phyloP scores from a whole-genome alignment of 2,329 filamentous ascomycete species.

The Neurospora crassa region DNA sequence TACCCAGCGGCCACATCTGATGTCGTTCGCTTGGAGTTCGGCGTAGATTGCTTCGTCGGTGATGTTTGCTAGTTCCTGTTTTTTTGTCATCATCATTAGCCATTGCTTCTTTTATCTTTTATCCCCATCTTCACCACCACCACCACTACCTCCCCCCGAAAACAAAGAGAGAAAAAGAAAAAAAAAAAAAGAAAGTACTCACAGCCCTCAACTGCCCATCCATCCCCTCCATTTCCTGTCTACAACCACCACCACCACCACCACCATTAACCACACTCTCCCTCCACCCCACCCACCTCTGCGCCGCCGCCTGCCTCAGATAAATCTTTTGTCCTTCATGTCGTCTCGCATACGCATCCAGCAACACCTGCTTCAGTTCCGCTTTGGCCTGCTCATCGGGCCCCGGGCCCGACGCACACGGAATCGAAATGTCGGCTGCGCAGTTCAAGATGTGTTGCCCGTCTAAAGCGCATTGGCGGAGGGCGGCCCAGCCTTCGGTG shows the following conservation, averaged over 20 bases:
- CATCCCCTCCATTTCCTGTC: slow-evolving; percentile 32
- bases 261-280: slow-evolving; percentile 36
- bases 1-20: slow-evolving; percentile 50
- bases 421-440: slow-evolving; percentile 52
- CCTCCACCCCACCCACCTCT: slow-evolving; percentile 48
- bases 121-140: no score
- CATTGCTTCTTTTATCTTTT: no score
- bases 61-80: slow-evolving; percentile 46
- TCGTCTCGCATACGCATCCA: slow-evolving; percentile 51
- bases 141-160: no score
- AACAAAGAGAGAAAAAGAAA: no score
- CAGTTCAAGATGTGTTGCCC: slow-evolving; percentile 57
- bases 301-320: slow-evolving; percentile 48
- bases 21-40: slow-evolving; percentile 44
- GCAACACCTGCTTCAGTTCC: slow-evolving; percentile 51
- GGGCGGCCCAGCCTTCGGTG: slow-evolving; percentile 52
- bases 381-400: slow-evolving; percentile 51
- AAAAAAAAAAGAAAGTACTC: slow-evolving; percentile 20
- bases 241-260: slow-evolving; percentile 33
- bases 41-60: slow-evolving; percentile 50
- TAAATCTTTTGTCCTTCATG: slow-evolving; percentile 59
- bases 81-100: background rate
- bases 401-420: slow-evolving; percentile 37
- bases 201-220: slow-evolving; percentile 48
- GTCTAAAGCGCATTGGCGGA: slow-evolving; percentile 53